These are phyloP conservation scores for Bathelium albidoporum DNA, from an alignment of 495 filamentous ascomycete species.

Conservation along the genomic window DNA sequence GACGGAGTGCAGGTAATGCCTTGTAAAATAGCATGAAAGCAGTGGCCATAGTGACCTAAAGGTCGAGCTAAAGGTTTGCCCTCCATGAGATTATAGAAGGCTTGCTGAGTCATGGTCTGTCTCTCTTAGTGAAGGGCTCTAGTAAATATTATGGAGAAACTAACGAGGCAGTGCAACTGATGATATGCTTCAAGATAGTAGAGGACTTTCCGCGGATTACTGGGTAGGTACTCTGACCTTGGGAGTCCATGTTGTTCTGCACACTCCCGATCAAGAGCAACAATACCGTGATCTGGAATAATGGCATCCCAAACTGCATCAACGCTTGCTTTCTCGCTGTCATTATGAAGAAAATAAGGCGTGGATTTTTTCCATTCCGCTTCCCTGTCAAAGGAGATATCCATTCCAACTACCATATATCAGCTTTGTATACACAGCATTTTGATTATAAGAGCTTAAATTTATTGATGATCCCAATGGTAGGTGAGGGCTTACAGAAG, in stretches of 20 bases:
- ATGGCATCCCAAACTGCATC: conserved; percentile 19
- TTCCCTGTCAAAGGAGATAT: not conserved
- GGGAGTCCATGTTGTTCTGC: conserved; percentile 10
- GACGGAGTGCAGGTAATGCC: conserved; percentile 14
- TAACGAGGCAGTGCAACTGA: conserved; percentile 22
- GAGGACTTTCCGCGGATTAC: conserved; percentile 14
- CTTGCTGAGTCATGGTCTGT: conserved; percentile 4
- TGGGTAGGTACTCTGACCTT: conserved; percentile 12
- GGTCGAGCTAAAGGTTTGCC: not conserved
- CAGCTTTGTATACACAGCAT: not conserved
- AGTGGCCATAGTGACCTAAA: conserved; percentile 13
- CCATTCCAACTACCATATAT: not conserved
- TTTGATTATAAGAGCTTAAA: not conserved
- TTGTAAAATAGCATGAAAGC: conserved; percentile 19
- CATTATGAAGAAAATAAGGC: not conserved
- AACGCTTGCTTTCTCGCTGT: not conserved
- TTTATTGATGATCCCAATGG: not conserved
- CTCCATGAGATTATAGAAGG: conserved; percentile 13
- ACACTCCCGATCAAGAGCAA: conserved; percentile 18
- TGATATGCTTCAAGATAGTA: conserved; percentile 23
- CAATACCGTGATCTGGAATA: conserved; percentile 17
- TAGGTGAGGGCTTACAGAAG: not conserved
- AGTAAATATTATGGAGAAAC: not conserved
- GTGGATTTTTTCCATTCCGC: not conserved
- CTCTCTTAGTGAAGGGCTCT: conserved; percentile 2